Conservation (phyloP, 2,329 filamentous ascomycete species). For the Stagonosporopsis rhizophila region DNA sequence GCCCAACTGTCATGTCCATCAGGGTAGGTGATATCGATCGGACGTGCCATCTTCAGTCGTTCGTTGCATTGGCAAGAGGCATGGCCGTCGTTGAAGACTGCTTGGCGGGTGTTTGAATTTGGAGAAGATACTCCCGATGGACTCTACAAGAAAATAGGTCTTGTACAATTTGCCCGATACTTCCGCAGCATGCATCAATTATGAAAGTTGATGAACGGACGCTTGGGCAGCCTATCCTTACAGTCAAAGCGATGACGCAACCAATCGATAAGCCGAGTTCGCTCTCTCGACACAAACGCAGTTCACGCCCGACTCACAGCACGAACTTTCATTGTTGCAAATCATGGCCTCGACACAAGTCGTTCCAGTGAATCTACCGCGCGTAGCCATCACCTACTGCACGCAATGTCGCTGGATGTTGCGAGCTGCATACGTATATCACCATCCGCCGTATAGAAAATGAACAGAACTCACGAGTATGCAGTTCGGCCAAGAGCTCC, state of each 20-base stretch:
- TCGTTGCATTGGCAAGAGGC: not conserved
- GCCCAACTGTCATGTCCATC: slow-evolving; percentile 12
- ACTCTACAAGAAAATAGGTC: not conserved
- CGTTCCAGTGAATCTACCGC: slow-evolving; percentile 61
- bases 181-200: not conserved
- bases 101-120: not conserved
- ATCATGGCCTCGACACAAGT: slow-evolving; percentile 36
- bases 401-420: slow-evolving; percentile 95
- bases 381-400: slow-evolving; percentile 88
- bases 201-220: not conserved
- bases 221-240: too few species aligned
- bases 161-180: not conserved
- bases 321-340: not conserved
- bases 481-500: slow-evolving; percentile 91
- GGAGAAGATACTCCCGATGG: not conserved
- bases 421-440: slow-evolving; percentile 77
- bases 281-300: not conserved
- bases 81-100: not conserved
- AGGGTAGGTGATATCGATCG: not conserved
- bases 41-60: not conserved
- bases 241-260: slow-evolving; percentile 10
- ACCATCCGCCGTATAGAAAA: not conserved
- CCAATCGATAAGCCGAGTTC: slow-evolving; percentile 13
- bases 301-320: not conserved
- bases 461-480: not conserved